Evolutionary conservation across 2,329 filamentous ascomycete genomes (phyloP).

Genomic region (Epichloe gansuensis): DNA sequence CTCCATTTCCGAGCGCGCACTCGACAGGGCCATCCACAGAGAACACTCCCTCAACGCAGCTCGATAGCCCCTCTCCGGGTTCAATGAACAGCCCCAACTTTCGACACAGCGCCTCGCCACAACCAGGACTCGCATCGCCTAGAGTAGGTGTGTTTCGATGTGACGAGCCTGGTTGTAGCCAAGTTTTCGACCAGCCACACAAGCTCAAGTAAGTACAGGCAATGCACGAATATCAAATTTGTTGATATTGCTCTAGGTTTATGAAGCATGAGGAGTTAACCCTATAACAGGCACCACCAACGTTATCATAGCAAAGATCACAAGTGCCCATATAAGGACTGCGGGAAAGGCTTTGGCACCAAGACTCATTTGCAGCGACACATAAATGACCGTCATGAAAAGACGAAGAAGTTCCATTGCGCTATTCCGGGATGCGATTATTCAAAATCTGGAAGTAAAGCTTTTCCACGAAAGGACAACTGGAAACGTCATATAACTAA

Average conservation of each 20-base stretch:
- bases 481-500: slow-evolving; percentile 51
- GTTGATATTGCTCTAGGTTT: not conserved
- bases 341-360: slow-evolving; percentile 45
- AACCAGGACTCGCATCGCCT: slow-evolving; percentile 16
- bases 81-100: slow-evolving; percentile 25
- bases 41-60: slow-evolving; percentile 34
- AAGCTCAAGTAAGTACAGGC: slow-evolving; percentile 38
- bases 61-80: slow-evolving; percentile 28
- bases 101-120: slow-evolving; percentile 24
- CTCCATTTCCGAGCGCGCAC: slow-evolving; percentile 25
- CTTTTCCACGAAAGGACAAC: slow-evolving; percentile 49
- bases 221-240: slow-evolving; percentile 8
- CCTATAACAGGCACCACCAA: slow-evolving; percentile 38
- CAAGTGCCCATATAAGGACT: slow-evolving; percentile 39
- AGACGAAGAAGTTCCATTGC: slow-evolving; percentile 48
- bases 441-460: slow-evolving; percentile 42
- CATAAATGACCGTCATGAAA: slow-evolving; percentile 48
- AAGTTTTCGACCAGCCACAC: slow-evolving; percentile 42
- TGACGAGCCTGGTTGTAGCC: slow-evolving; percentile 24
- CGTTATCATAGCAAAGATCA: slow-evolving; percentile 49
- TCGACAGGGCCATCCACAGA: slow-evolving; percentile 29
- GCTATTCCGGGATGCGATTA: slow-evolving; percentile 40
- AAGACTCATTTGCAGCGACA: slow-evolving; percentile 50
- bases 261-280: not conserved
- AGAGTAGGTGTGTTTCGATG: slow-evolving; percentile 20